These are phyloP conservation scores for Malus hybrid DNA, from an alignment of 331 rosid genomes.

Conservation along the genomic window DNA sequence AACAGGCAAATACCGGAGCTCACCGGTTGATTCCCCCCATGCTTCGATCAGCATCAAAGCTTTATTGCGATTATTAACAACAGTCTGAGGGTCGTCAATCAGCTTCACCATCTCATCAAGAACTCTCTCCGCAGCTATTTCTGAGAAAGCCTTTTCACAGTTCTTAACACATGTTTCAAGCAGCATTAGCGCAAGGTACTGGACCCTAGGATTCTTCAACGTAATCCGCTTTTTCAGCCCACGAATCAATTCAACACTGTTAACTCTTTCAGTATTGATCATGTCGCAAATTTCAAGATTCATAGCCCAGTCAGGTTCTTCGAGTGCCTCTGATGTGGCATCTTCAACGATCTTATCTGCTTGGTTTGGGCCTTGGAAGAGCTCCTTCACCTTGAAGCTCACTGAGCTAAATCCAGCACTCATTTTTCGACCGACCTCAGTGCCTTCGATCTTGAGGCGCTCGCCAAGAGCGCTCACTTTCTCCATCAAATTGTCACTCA, in stretches of 20 bases:
- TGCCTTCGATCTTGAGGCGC: conserved; percentile 70
- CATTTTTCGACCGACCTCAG: conserved; percentile 82
- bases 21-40: conserved; percentile 96
- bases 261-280: conserved; percentile 62
- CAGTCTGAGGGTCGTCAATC: conserved; percentile 92
- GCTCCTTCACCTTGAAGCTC: conserved; percentile 88
- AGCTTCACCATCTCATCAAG: conserved; percentile 93
- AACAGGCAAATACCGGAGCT: conserved; percentile 90
- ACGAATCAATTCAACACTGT: conserved; percentile 70
- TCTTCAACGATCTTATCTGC: conserved; percentile 81
- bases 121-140: conserved; percentile 86
- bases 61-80: conserved; percentile 87
- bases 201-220: conserved; percentile 73
- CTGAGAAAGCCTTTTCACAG: conserved; percentile 94
- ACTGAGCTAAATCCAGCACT: conserved; percentile 78
- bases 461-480: conserved; percentile 83
- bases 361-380: conserved; percentile 76
- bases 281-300: conserved; percentile 86
- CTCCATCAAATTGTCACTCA: conserved; percentile 96
- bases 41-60: conserved; percentile 77
- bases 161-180: conserved; percentile 85
- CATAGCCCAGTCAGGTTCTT: conserved; percentile 96
- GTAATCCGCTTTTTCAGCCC: conserved; percentile 63
- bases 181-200: conserved; percentile 67
- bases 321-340: conserved; percentile 81